These are phyloP conservation scores for Kregervanrija pseudodelftensis DNA, from an alignment of 805 yeast genomes.

Conservation along the genomic window DNA sequence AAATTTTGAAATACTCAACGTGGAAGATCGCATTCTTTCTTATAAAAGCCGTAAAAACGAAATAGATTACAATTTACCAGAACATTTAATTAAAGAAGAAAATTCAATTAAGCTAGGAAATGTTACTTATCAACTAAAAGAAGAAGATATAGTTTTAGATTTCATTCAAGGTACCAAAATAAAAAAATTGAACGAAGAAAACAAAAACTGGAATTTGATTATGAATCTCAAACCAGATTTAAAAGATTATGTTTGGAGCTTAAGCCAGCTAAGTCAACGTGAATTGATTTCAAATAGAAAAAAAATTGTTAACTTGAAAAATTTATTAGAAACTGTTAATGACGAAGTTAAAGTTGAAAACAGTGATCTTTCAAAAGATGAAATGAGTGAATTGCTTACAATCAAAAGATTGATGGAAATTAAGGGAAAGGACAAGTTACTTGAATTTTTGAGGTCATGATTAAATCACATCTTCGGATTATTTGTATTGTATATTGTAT, in stretches of 20 bases:
- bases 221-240: conserved; percentile 21
- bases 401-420: conserved; percentile 55
- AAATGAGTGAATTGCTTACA: conserved; percentile 42
- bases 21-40: conserved; percentile 29
- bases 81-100: conserved; percentile 17
- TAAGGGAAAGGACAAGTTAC: conserved; percentile 62
- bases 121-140: conserved; percentile 59
- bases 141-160: conserved; percentile 59
- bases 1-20: conserved; percentile 46
- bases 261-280: conserved; percentile 27
- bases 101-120: conserved; percentile 13
- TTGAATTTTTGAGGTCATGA: conserved; percentile 43
- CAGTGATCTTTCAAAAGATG: conserved; percentile 27
- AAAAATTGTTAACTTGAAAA: conserved; percentile 38
- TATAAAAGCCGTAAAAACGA: conserved; percentile 4
- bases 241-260: conserved; percentile 25
- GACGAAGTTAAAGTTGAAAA: conserved; percentile 17
- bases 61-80: conserved; percentile 8
- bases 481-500: not conserved
- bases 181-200: conserved; percentile 27
- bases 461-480: too few relatives aligned
- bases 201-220: conserved; percentile 21
- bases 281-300: conserved; percentile 22
- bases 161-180: conserved; percentile 50
- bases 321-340: conserved; percentile 35